Evolutionary conservation across 2,329 filamentous ascomycete genomes (phyloP), one percentile per base, ranked within the genome.

Genomic region (Macrophomina tecta): DNA sequence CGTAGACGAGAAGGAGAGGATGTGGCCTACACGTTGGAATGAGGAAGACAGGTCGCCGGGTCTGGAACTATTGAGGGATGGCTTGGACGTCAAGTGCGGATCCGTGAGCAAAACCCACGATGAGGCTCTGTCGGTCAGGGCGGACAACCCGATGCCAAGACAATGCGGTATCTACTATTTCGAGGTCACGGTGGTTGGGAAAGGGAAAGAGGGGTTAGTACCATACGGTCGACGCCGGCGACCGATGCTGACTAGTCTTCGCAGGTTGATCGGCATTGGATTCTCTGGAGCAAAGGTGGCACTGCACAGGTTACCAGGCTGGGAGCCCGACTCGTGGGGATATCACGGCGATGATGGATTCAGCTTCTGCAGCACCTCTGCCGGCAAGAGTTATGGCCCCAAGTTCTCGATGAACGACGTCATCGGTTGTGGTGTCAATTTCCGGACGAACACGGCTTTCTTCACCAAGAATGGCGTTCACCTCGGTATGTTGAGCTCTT

Each of bases 131-230:
- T 88, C 92, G 12, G 89, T 97, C 67, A 89, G 95, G 66, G 88
- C 94, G 34, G 91, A 99, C 77, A 85, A 93, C 76, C 87, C 89
- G 58, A 97, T 98, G 88, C 93, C 95, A 4, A 85, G 89, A 42
- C 91, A 97, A 74, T 95, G 92, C 71, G 95, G 95, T 1, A 90
- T 99, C 68, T 99, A 97, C 78, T 99, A 99, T 77, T 99, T 89
- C 75, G 95, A 99, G 73, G 83, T 89, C 40, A 87, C 86, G 8
- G 86, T 92, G 56, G 77, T 89, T 61, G 86, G 87, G 7, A 88
- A 89, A 73, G 87, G 86, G 62, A 89, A 90, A 74, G 90, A 91
- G 72, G 87, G 87, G 87, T 89, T 82, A 70, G 85, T 69, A 28
- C 78, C 80, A 73, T 78, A 81, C 14, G 6, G 9, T 6, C 18